These are phyloP conservation scores for Globisporangium heterothallicum DNA, from an alignment of 352 stramenopile species.

Conservation along the genomic window DNA sequence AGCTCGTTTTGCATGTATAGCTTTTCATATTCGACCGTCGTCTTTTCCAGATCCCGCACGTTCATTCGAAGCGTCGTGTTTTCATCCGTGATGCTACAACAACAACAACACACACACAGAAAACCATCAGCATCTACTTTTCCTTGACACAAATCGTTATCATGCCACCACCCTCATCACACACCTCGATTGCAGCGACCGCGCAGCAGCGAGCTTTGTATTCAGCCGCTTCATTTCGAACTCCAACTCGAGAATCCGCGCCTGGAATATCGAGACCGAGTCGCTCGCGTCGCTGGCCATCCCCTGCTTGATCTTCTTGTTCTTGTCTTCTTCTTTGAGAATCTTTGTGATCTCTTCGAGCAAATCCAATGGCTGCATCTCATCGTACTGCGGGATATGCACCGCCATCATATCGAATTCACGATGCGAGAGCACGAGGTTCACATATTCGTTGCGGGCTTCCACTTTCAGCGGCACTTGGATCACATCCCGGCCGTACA, in stretches of 20 bases:
- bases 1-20: slow-evolving; percentile 58
- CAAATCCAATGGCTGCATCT: slow-evolving; percentile 44
- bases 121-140: neutral
- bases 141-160: neutral
- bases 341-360: slow-evolving; percentile 52
- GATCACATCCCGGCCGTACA: slow-evolving; percentile 69
- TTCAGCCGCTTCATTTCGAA: slow-evolving; percentile 64
- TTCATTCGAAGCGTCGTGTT: slow-evolving; percentile 52
- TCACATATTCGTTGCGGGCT: slow-evolving; percentile 47
- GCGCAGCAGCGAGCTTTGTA: slow-evolving; percentile 50
- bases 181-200: slow-evolving; percentile 41
- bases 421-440: slow-evolving; percentile 66
- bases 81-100: slow-evolving; percentile 51
- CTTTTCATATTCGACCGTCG: slow-evolving; percentile 41
- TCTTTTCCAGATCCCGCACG: slow-evolving; percentile 41
- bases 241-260: slow-evolving; percentile 56
- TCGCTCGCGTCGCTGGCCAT: slow-evolving; percentile 14
- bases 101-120: neutral
- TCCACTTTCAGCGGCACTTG: slow-evolving; percentile 62
- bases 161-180: neutral
- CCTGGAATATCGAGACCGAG: slow-evolving; percentile 45
- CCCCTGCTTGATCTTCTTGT: slow-evolving; percentile 21
- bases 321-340: slow-evolving; percentile 44
- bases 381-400: slow-evolving; percentile 64
- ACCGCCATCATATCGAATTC: slow-evolving; percentile 77